Percentiles rank a stretch among this genome's conserved stretches.
These are phyloP conservation scores for Eragrostis nindensis DNA, from an alignment of 176 grass and related monocot species.

Conservation along the genomic window DNA sequence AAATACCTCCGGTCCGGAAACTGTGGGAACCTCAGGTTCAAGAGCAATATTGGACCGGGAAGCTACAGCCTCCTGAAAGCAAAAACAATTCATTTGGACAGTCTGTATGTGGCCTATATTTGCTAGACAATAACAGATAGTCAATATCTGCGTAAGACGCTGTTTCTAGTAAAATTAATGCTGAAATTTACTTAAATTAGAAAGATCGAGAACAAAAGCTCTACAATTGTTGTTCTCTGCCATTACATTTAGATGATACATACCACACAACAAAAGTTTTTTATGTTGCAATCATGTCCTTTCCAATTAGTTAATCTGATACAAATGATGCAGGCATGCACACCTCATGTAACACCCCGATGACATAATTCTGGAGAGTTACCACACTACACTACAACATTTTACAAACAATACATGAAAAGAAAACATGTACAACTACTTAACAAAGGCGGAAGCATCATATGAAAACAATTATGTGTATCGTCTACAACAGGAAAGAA, in stretches of 20 bases:
- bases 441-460: too few relatives aligned
- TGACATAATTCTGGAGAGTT: too few relatives aligned
- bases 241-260: conserved; percentile 17
- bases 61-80: conserved; percentile 80
- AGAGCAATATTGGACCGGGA: conserved; percentile 64
- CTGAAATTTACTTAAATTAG: conserved; percentile 7
- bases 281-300: neutral
- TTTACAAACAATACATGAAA: too few relatives aligned
- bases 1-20: conserved; percentile 55
- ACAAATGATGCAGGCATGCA: neutral
- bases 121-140: neutral
- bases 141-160: neutral
- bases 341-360: too few relatives aligned
- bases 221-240: neutral
- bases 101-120: neutral
- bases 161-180: neutral
- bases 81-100: conserved; percentile 20
- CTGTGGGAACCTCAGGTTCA: conserved; percentile 67
- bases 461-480: too few relatives aligned
- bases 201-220: neutral
- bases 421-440: too few relatives aligned
- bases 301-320: neutral
- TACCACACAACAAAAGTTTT: neutral
- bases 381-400: too few relatives aligned
- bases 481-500: too few relatives aligned